These are phyloP conservation scores for Chloranthus sessilifolius DNA, from an alignment of 164 flowering plant species.

Conservation along the genomic window DNA sequence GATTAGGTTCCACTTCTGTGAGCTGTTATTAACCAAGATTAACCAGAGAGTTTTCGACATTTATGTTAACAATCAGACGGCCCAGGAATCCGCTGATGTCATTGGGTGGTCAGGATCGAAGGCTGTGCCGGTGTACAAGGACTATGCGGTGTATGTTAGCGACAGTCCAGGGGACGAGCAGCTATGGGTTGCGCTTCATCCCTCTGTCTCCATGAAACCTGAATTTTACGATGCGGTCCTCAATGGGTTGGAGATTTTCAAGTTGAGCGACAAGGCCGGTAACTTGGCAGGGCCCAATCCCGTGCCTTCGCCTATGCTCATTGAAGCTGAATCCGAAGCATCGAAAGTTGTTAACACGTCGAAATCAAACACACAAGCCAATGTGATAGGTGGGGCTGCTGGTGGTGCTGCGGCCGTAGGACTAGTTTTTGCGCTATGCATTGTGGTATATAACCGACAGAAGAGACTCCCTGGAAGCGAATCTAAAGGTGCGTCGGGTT, in stretches of 20 bases:
- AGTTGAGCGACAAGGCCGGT: slow-evolving; percentile 34
- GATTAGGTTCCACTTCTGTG: slow-evolving; percentile 73
- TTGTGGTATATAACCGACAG: slow-evolving; percentile 17
- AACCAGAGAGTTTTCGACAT: slow-evolving; percentile 64
- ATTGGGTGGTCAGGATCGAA: slow-evolving; percentile 35
- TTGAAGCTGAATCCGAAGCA: slow-evolving; percentile 18
- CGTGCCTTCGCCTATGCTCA: slow-evolving; percentile 28
- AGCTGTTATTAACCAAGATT: slow-evolving; percentile 20
- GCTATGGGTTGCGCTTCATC: slow-evolving; percentile 45
- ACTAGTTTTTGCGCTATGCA: slow-evolving; percentile 32
- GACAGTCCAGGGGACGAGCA: slow-evolving; percentile 29
- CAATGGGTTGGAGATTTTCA: slow-evolving; percentile 80
- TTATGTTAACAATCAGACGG: slow-evolving; percentile 61
- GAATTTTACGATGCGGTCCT: slow-evolving; percentile 50
- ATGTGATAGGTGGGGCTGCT: slow-evolving; percentile 30
- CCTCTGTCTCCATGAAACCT: slow-evolving; percentile 29
- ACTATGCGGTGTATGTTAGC: slow-evolving; percentile 37
- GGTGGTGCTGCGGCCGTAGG: slow-evolving; percentile 53
- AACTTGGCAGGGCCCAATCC: slow-evolving; percentile 83
- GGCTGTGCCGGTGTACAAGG: slow-evolving; percentile 45
- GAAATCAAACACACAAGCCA: neutral
- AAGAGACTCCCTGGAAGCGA: slow-evolving; percentile 5
- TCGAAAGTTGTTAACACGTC: slow-evolving; percentile 8
- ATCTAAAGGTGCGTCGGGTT: slow-evolving; percentile 11
- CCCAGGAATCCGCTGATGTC: slow-evolving; percentile 43